Evolutionary conservation across 164 flowering plant species (phyloP).

Genomic region (Dillenia suffruticosa): DNA sequence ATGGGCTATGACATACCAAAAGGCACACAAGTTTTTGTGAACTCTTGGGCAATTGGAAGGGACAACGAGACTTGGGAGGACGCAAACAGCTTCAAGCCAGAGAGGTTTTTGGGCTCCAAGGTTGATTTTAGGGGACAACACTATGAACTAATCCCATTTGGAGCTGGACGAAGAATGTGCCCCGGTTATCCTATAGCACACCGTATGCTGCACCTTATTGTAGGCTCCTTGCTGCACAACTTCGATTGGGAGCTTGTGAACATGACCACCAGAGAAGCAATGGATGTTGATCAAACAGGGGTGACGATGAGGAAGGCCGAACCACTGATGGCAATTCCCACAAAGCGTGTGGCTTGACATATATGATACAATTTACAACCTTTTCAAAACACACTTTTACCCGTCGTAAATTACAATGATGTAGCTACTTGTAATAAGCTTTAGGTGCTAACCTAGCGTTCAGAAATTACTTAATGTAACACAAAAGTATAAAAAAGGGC

Average conservation of each 20-base stretch:
- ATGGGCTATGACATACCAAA: slow-evolving; percentile 42
- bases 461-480: too few species aligned
- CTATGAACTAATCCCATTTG: slow-evolving; percentile 41
- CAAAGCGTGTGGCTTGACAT: not conserved
- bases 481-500: too few species aligned
- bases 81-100: slow-evolving; percentile 38
- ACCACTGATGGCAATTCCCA: slow-evolving; percentile 12
- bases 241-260: slow-evolving; percentile 11
- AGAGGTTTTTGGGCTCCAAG: slow-evolving; percentile 35
- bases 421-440: too few species aligned
- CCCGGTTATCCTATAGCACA: slow-evolving; percentile 14
- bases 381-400: too few species aligned
- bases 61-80: slow-evolving; percentile 43
- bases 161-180: slow-evolving; percentile 40
- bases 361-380: too few species aligned
- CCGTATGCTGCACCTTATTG: slow-evolving; percentile 2
- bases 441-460: too few species aligned
- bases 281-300: slow-evolving; percentile 8
- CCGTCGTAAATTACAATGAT: too few species aligned
- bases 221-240: slow-evolving; percentile 11
- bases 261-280: not conserved
- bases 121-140: slow-evolving; percentile 36
- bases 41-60: slow-evolving; percentile 52
- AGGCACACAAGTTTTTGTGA: slow-evolving; percentile 42
- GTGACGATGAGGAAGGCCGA: not conserved